phyloP scores from a whole-genome alignment of 176 grass and related monocot species.

The Avena eriantha region DNA sequence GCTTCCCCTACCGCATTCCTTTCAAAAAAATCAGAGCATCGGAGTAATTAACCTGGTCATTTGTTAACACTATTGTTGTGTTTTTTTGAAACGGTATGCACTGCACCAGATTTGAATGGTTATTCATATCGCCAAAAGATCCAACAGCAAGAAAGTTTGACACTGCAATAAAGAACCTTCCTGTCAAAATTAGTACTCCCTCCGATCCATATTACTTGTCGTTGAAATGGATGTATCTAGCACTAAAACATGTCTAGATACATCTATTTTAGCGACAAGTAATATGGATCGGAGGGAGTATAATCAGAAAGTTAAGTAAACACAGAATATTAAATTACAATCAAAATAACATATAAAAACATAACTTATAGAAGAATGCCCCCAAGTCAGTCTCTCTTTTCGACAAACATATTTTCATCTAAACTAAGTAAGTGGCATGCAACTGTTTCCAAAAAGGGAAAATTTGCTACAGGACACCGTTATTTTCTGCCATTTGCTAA shows the following conservation, averaged over 20 bases:
- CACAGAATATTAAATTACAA: conserved; percentile 28
- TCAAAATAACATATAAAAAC: conserved; percentile 20
- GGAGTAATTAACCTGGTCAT: conserved; percentile 66
- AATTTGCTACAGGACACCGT: no score
- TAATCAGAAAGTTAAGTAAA: conserved; percentile 60
- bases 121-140: conserved; percentile 62
- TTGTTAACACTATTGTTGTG: conserved; percentile 73
- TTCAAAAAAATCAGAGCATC: conserved; percentile 25
- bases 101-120: conserved; percentile 64
- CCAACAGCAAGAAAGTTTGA: conserved; percentile 64
- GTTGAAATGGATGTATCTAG: no score
- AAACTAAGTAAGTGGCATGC: conserved; percentile 26
- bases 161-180: conserved; percentile 94
- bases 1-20: no score
- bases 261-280: no score
- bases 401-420: conserved; percentile 22
- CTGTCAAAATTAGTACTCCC: conserved; percentile 74
- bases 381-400: conserved; percentile 28
- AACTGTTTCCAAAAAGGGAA: not conserved
- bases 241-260: no score
- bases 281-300: no score
- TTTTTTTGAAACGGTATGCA: conserved; percentile 96
- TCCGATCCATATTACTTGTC: no score
- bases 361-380: conserved; percentile 26
- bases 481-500: no score